A percentile compares a stretch with the other conserved stretches of the same genome.
Evolutionary conservation across 2,329 filamentous ascomycete species (phyloP).

Genomic region (Whalleya microplaca): DNA sequence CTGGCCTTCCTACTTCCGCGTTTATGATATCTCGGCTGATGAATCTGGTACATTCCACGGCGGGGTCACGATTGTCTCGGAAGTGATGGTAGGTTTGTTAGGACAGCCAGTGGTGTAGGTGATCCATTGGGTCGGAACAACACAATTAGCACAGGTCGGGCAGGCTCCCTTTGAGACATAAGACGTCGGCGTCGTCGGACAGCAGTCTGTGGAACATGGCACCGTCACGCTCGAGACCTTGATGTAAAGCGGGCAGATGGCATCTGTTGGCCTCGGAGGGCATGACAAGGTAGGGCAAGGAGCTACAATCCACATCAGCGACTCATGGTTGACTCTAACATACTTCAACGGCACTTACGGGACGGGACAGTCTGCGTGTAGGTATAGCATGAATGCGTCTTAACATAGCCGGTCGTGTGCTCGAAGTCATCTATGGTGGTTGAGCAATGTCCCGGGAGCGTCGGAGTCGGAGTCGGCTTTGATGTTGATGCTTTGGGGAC

Average conservation of each 20-base stretch:
- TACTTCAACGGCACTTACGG: conserved; percentile 15
- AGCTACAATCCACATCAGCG: conserved; percentile 22
- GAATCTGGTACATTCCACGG: conserved; percentile 8
- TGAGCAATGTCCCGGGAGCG: conserved; percentile 29
- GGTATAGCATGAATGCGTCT: conserved; percentile 32
- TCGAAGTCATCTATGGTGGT: conserved; percentile 28
- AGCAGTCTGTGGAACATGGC: conserved; percentile 44
- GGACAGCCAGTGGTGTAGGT: conserved; percentile 35
- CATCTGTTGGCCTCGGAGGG: conserved; percentile 21
- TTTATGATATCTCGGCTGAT: neutral
- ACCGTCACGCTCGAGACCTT: conserved; percentile 38
- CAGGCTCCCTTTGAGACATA: conserved; percentile 26
- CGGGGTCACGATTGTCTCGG: conserved; percentile 24
- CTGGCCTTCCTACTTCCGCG: neutral
- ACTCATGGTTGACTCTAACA: conserved; percentile 1
- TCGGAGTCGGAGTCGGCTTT: neutral
- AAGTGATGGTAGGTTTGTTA: conserved; percentile 25
- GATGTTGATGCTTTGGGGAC: conserved; percentile 8
- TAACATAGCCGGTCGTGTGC: conserved; percentile 25
- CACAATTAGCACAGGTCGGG: conserved; percentile 33
- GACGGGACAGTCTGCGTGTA: conserved; percentile 23
- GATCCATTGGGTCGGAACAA: conserved; percentile 32
- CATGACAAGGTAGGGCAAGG: conserved; percentile 32
- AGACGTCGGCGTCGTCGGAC: conserved; percentile 40
- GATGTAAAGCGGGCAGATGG: conserved; percentile 38